Base-by-base conservation (phyloP, 176 grass and related monocot genomes). In the Paspalum notatum region DNA sequence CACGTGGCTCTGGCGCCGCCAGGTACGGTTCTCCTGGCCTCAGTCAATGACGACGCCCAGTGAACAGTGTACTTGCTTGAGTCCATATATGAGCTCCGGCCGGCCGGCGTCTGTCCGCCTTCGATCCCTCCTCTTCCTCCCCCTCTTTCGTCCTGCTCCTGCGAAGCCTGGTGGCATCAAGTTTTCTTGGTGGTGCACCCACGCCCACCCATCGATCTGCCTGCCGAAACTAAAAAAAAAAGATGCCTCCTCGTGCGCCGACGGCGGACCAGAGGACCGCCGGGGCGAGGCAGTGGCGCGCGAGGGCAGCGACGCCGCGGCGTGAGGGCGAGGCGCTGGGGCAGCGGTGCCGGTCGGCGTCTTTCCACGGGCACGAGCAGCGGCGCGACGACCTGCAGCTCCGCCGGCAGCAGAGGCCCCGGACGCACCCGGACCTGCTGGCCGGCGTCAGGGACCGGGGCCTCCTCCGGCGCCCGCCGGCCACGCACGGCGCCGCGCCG, bases 361-460 rank as follows among this genome's bases (percentile, higher is more conserved):
- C 92, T 14, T 94, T 91, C 79, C 89, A 89, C 61, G 66, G 76
- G 22, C 59, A 81, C 44, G 49, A 71, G n/a, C 52, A 74, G 76
- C 76, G 54, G 62, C 62, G 38, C 4, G 62, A 41, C 55, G 24
- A 14, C 20, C 57, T 68, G 12, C 40, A 81, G 39, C 80, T 32
- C 2, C 32, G 1, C 32, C 32, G 59, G 64, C 64, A 76, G 20
- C 88, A 74, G 58, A 77, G 71, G 43, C 92, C 85, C 1, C 79
- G 77, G 63, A 94, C 88, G 51, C 82, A 91, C 7, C 89, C 89
- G 5, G 91, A 89, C 79, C 74, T 91, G 75, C 80, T 93, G 20
- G 18, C 67, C 24, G 70, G 50, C 12, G 25, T 77, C 53, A 71
- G 71, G 75, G 57, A 14, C 24, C 38, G 54, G 8, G 51, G 63